These are phyloP conservation scores for Fonsecaea monophora DNA, from an alignment of 2,329 filamentous ascomycete species.

Conservation along the genomic window DNA sequence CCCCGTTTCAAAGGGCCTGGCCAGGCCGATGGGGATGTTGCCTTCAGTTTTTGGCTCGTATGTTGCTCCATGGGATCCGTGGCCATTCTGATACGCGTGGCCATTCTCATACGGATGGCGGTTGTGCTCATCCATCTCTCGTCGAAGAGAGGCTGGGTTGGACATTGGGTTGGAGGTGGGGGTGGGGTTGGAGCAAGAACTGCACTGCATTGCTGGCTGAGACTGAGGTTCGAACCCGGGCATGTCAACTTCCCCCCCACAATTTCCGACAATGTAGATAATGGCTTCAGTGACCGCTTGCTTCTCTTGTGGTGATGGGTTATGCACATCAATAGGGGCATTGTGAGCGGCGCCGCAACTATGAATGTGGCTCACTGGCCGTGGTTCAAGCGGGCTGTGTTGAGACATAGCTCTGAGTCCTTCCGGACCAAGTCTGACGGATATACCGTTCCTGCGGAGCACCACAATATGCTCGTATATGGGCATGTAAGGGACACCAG, in stretches of 20 bases:
- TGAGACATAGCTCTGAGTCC: not conserved
- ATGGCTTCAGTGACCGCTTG: conserved; percentile 20
- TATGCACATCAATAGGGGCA: conserved; percentile 9
- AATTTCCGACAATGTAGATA: conserved; percentile 11
- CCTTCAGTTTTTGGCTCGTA: conserved; percentile 8
- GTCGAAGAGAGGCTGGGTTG: not conserved
- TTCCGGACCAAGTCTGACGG: conserved; percentile 17
- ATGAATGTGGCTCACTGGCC: not conserved
- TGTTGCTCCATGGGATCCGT: not conserved
- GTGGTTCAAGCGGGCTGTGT: not conserved
- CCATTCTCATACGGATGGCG: not conserved
- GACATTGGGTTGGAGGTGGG: not conserved
- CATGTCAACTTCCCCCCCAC: conserved; percentile 24
- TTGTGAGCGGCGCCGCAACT: not conserved
- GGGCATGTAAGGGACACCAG: not conserved
- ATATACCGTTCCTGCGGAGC: conserved; percentile 24
- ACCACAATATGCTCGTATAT: conserved; percentile 24
- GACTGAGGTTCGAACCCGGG: conserved; percentile 7
- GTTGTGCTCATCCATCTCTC: conserved; percentile 8
- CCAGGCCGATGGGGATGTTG: not conserved
- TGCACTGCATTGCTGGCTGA: conserved; percentile 5
- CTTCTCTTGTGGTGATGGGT: conserved; percentile 17
- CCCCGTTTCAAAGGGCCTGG: not conserved
- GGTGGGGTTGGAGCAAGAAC: conserved; percentile 19
- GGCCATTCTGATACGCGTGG: not conserved